A percentile compares a stretch with the other conserved stretches of the same genome.
Conservation (phyloP, 225 moss, liverwort and hornwort genomes). For the Sphagnum tenellum region DNA sequence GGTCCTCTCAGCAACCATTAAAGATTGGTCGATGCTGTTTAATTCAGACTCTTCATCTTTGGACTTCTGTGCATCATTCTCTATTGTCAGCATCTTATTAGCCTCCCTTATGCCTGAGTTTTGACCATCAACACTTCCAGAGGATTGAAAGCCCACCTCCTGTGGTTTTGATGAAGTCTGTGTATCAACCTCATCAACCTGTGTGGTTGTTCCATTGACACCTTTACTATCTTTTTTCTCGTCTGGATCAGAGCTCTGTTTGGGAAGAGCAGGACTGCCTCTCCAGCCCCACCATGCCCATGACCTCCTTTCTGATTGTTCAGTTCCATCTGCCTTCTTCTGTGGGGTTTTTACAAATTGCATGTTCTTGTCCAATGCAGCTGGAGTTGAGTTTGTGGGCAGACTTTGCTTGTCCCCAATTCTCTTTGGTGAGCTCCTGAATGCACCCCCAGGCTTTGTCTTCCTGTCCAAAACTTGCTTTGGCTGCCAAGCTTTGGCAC, state of each 20-base stretch:
- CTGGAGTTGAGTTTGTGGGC: slow-evolving; percentile 3
- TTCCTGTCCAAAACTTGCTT: slow-evolving; percentile 9
- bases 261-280: slow-evolving; percentile 17
- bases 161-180: too few species aligned
- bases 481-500: slow-evolving; percentile 5
- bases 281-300: slow-evolving; percentile 39
- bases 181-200: too few species aligned
- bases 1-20: too few species aligned
- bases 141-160: too few species aligned
- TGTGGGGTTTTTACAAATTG: neutral
- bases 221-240: slow-evolving; percentile 13
- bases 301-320: slow-evolving; percentile 27
- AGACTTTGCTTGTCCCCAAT: slow-evolving; percentile 1
- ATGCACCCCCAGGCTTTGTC: neutral
- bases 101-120: neutral
- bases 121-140: too few species aligned
- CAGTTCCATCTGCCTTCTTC: slow-evolving; percentile 2
- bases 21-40: neutral
- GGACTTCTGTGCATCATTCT: neutral
- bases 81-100: neutral
- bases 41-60: neutral
- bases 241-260: slow-evolving; percentile 8
- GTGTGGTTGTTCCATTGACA: neutral
- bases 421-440: slow-evolving; percentile 7
- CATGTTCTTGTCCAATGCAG: neutral